phyloP scores from a whole-genome alignment of 2,329 filamentous ascomycete species.

The Arthroderma sp. region DNA sequence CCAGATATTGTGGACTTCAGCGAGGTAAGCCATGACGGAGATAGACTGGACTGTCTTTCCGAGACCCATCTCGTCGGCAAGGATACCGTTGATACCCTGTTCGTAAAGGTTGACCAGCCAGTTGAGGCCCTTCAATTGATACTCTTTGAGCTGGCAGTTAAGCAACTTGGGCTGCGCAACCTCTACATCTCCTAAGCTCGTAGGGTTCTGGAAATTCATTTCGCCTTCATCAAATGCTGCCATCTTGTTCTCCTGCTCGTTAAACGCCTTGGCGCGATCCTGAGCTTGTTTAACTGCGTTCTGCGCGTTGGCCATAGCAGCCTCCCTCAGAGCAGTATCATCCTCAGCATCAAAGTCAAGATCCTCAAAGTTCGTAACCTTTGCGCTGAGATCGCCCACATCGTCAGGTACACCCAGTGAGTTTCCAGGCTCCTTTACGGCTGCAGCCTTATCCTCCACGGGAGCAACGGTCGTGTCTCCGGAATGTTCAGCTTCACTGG shows the following conservation, averaged over 20 bases:
- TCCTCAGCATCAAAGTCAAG: constrained; percentile 94
- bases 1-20: constrained; percentile 95
- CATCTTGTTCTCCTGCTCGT: constrained; percentile 55
- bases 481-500: constrained; percentile 85
- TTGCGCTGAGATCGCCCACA: constrained; percentile 43
- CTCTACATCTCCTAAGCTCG: constrained; percentile 83
- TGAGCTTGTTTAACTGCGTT: constrained; percentile 91
- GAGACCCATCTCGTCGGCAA: constrained; percentile 98
- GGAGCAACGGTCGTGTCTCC: constrained; percentile 47
- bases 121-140: constrained; percentile 97
- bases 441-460: constrained; percentile 25
- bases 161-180: constrained; percentile 90
- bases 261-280: constrained; percentile 84
- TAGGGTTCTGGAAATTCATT: constrained; percentile 99
- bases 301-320: constrained; percentile 90
- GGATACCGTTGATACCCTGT: constrained; percentile 92
- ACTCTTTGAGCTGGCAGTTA: constrained; percentile 90
- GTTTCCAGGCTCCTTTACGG: not conserved
- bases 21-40: constrained; percentile 96
- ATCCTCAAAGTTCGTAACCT: constrained; percentile 87
- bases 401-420: constrained; percentile 35
- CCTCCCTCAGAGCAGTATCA: constrained; percentile 65
- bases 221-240: constrained; percentile 83
- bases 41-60: constrained; percentile 99
- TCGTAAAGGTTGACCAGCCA: constrained; percentile 99